Conservation (phyloP, 2,329 filamentous ascomycete genomes). For the Endocalyx cinctus region DNA sequence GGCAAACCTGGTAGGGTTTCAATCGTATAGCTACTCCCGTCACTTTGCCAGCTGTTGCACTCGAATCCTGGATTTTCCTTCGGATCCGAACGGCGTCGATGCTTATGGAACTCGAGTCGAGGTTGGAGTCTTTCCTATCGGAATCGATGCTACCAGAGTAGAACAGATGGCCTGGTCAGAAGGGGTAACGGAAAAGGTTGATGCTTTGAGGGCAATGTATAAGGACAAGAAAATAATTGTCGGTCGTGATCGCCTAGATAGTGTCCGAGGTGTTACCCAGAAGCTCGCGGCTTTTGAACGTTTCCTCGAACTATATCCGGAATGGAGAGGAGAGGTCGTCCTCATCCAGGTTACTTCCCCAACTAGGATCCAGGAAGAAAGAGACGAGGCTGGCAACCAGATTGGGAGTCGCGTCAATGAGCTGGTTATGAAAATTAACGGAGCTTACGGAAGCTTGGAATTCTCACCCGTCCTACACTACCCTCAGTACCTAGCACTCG, state of each 20-base stretch:
- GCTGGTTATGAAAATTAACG: slow-evolving; percentile 87
- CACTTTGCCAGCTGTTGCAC: slow-evolving; percentile 95
- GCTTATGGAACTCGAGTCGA: slow-evolving; percentile 85
- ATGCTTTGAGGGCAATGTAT: slow-evolving; percentile 71
- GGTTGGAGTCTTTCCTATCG: slow-evolving; percentile 90
- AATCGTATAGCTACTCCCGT: slow-evolving; percentile 90
- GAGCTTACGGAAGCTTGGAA: slow-evolving; percentile 78
- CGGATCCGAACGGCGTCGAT: slow-evolving; percentile 78
- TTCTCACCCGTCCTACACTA: slow-evolving; percentile 93
- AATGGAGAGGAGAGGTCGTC: slow-evolving; percentile 89
- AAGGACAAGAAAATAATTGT: slow-evolving; percentile 93
- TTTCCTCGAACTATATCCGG: slow-evolving; percentile 84
- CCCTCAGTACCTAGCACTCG: slow-evolving; percentile 82
- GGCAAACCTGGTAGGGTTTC: slow-evolving; percentile 90
- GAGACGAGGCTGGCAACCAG: slow-evolving; percentile 72
- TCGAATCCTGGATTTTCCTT: slow-evolving; percentile 83
- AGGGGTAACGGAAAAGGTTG: slow-evolving; percentile 65
- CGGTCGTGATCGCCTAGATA: slow-evolving; percentile 88
- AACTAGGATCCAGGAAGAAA: slow-evolving; percentile 72
- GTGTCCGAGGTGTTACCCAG: slow-evolving; percentile 88
- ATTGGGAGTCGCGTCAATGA: slow-evolving; percentile 86
- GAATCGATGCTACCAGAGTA: slow-evolving; percentile 82
- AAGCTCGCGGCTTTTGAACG: slow-evolving; percentile 92
- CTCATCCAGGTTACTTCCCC: slow-evolving; percentile 93
- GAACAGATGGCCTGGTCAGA: slow-evolving; percentile 69